These are phyloP conservation scores for Cynanchum wilfordii DNA, from an alignment of 257 asterid genomes.

Conservation along the genomic window DNA sequence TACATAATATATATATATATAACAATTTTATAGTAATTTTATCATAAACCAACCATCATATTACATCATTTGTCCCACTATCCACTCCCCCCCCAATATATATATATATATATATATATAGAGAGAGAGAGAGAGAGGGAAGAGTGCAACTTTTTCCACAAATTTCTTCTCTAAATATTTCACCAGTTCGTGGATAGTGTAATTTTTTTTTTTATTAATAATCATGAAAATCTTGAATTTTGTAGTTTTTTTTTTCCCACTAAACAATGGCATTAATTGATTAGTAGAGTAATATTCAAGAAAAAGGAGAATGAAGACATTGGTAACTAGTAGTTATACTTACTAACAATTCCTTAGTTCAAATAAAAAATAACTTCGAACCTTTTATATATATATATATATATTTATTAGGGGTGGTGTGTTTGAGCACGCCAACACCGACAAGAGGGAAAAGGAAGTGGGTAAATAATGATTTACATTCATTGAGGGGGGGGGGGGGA, in stretches of 20 bases:
- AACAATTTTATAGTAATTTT: background rate
- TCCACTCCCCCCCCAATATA: background rate
- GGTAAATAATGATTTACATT: constrained; percentile 37
- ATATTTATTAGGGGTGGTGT: too few species aligned
- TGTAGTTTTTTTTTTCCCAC: background rate
- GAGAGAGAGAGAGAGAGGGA: too few species aligned
- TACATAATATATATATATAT: too few species aligned
- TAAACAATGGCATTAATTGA: background rate
- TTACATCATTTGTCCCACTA: background rate
- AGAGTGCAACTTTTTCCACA: background rate
- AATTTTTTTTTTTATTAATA: background rate
- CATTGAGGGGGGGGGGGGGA: constrained; percentile 5
- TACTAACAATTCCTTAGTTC: too few species aligned
- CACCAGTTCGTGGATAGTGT: background rate
- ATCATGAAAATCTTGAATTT: background rate
- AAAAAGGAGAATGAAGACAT: background rate
- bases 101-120: too few species aligned
- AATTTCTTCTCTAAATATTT: background rate
- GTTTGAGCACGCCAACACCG: constrained; percentile 43
- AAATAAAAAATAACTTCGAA: too few species aligned
- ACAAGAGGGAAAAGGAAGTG: constrained; percentile 19
- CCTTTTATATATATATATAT: too few species aligned
- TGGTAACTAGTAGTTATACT: too few species aligned
- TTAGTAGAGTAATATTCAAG: background rate
- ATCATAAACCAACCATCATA: background rate